phyloP scores from a whole-genome alignment of 1,284 basidiomycete species.

The Ustanciosporium gigantosporum region DNA sequence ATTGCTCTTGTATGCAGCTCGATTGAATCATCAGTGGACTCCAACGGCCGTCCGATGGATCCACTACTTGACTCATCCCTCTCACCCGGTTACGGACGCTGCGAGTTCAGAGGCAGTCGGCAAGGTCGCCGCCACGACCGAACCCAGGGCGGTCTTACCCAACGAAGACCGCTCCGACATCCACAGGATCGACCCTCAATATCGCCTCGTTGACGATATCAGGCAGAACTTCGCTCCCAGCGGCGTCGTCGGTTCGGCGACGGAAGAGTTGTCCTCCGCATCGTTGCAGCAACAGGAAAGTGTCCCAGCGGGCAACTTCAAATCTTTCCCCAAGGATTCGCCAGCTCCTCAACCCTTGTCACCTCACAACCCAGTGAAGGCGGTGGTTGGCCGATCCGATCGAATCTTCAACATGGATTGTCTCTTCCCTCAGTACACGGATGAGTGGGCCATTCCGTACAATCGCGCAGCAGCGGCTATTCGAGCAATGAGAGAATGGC shows the following conservation, averaged over 20 bases:
- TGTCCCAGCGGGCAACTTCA: constrained; percentile 15
- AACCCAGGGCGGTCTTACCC: constrained; percentile 56
- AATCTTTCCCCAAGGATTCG: constrained; percentile 22
- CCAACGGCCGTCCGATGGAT: constrained; percentile 30
- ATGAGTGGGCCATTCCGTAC: constrained; percentile 87
- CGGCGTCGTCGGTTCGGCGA: constrained; percentile 7
- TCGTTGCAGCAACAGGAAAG: constrained; percentile 4
- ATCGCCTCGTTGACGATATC: constrained; percentile 26
- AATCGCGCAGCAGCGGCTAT: constrained; percentile 69
- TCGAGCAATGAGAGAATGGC: constrained; percentile 74
- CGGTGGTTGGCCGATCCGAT: constrained; percentile 49
- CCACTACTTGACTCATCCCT: constrained; percentile 34
- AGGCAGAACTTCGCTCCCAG: constrained; percentile 13
- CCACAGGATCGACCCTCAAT: not conserved
- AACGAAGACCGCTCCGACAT: constrained; percentile 14
- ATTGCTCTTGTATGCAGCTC: constrained; percentile 33
- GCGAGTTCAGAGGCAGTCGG: not conserved
- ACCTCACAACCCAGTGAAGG: constrained; percentile 18
- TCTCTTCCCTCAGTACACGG: constrained; percentile 58
- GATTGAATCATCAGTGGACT: constrained; percentile 25
- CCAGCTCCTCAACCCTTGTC: constrained; percentile 23
- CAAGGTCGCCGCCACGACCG: constrained; percentile 15
- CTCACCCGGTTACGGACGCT: constrained; percentile 9
- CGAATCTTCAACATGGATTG: constrained; percentile 60
- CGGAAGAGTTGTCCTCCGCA: not conserved